Percentiles rank a stretch among this genome's conserved stretches.
These are phyloP conservation scores for Xanthoceras sorbifolium DNA, from an alignment of 345 rosid genomes.

Conservation along the genomic window DNA sequence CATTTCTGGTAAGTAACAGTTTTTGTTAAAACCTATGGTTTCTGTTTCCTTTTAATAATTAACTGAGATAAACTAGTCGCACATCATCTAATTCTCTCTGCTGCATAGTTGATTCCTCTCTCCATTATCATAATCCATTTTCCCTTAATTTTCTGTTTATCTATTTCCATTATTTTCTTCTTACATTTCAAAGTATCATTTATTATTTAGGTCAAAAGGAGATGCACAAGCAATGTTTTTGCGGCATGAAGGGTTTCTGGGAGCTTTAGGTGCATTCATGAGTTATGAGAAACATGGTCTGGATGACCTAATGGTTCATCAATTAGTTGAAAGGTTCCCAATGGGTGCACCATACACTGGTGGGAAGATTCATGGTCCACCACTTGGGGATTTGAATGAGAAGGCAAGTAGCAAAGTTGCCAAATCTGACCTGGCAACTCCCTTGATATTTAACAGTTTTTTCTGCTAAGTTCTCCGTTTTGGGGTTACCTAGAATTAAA, in stretches of 20 bases:
- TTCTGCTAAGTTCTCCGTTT: neutral
- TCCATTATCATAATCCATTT: neutral
- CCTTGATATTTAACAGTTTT: conserved; percentile 4
- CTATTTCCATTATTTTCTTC: conserved; percentile 11
- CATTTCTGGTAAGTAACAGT: conserved; percentile 72
- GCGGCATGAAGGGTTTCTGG: conserved; percentile 97
- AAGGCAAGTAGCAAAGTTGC: conserved; percentile 60
- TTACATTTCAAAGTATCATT: conserved; percentile 15
- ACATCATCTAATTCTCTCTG: neutral
- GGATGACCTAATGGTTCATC: conserved; percentile 98
- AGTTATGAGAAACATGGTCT: conserved; percentile 98
- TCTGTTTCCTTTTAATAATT: neutral
- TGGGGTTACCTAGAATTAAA: neutral
- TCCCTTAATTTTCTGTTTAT: neutral
- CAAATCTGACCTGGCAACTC: conserved; percentile 14
- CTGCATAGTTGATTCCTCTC: conserved; percentile 11
- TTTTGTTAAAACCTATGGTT: neutral
- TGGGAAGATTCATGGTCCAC: conserved; percentile 97
- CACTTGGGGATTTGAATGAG: conserved; percentile 91
- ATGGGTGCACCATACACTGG: conserved; percentile 99
- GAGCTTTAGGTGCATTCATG: conserved; percentile 98
- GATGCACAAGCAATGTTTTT: conserved; percentile 95
- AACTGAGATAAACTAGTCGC: neutral
- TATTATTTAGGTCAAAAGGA: conserved; percentile 79
- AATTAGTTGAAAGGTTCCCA: conserved; percentile 98